Evolutionary conservation across 116 monocot genomes (phyloP).

Genomic region (Iris pallida): DNA sequence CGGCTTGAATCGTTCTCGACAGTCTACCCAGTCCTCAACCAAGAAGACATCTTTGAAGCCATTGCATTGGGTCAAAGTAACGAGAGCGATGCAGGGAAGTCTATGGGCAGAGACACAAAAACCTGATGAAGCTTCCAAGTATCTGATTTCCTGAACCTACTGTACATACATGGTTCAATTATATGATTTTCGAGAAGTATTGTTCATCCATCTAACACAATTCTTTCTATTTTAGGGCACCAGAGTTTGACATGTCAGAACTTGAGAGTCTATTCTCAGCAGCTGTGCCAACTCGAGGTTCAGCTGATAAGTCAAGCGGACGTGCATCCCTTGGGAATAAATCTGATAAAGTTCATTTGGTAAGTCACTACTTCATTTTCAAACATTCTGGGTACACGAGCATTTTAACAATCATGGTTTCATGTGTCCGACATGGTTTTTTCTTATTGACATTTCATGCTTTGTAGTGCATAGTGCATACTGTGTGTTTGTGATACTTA

Average conservation of each 20-base stretch:
- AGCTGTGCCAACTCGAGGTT: slow-evolving; percentile 42
- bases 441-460: no score
- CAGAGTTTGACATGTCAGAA: slow-evolving; percentile 93
- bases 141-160: slow-evolving; percentile 2
- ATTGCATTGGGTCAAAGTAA: slow-evolving; percentile 93
- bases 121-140: slow-evolving; percentile 57
- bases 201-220: not conserved
- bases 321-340: slow-evolving; percentile 48
- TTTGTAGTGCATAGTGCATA: no score
- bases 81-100: slow-evolving; percentile 95
- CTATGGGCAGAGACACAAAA: slow-evolving; percentile 89
- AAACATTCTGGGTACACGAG: no score
- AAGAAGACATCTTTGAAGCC: slow-evolving; percentile 75
- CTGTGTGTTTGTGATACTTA: no score
- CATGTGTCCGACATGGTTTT: no score
- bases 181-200: slow-evolving; percentile 1
- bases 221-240: slow-evolving; percentile 43
- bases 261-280: slow-evolving; percentile 93
- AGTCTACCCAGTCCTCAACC: slow-evolving; percentile 27
- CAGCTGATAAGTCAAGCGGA: slow-evolving; percentile 45
- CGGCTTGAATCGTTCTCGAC: slow-evolving; percentile 21
- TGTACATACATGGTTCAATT: slow-evolving; percentile 9
- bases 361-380: slow-evolving; percentile 11
- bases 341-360: slow-evolving; percentile 78
- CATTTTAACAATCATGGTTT: no score